Evolutionary conservation across 768 basidiomycete genomes (phyloP).

Genomic region (Flagelloscypha sp.): DNA sequence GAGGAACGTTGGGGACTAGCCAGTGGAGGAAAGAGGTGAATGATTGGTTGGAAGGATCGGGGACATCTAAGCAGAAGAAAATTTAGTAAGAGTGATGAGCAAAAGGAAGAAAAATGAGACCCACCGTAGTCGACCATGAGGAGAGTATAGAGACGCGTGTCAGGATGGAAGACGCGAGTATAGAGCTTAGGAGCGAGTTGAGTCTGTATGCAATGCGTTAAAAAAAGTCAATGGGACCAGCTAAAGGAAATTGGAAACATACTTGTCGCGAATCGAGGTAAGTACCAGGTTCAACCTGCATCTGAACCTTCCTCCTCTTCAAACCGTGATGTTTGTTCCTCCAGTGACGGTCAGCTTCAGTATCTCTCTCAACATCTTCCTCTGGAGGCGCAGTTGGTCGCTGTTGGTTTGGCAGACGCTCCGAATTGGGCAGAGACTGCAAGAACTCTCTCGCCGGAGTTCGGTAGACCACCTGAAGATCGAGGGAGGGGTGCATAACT

Average conservation of each 20-base stretch:
- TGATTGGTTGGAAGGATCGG: slow-evolving; percentile 54
- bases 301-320: slow-evolving; percentile 25
- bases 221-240: too few relatives aligned
- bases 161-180: slow-evolving; percentile 74
- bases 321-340: slow-evolving; percentile 18
- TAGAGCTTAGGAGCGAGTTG: slow-evolving; percentile 53
- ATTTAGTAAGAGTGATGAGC: slow-evolving; percentile 4
- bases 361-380: too few relatives aligned
- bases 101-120: slow-evolving; percentile 9
- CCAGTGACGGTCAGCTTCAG: too few relatives aligned
- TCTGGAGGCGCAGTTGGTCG: too few relatives aligned
- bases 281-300: slow-evolving; percentile 59
- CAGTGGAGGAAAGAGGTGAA: slow-evolving; percentile 79
- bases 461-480: slow-evolving; percentile 60
- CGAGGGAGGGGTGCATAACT: slow-evolving; percentile 59
- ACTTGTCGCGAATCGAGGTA: slow-evolving; percentile 67
- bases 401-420: too few relatives aligned
- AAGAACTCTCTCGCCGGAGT: too few relatives aligned
- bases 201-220: slow-evolving; percentile 37
- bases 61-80: slow-evolving; percentile 51
- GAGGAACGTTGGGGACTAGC: slow-evolving; percentile 81
- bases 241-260: slow-evolving; percentile 9
- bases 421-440: too few relatives aligned
- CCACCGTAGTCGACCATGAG: slow-evolving; percentile 82
- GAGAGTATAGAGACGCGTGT: slow-evolving; percentile 77